Evolutionary conservation across 768 basidiomycete genomes (phyloP).

Genomic region (Russula sp.): DNA sequence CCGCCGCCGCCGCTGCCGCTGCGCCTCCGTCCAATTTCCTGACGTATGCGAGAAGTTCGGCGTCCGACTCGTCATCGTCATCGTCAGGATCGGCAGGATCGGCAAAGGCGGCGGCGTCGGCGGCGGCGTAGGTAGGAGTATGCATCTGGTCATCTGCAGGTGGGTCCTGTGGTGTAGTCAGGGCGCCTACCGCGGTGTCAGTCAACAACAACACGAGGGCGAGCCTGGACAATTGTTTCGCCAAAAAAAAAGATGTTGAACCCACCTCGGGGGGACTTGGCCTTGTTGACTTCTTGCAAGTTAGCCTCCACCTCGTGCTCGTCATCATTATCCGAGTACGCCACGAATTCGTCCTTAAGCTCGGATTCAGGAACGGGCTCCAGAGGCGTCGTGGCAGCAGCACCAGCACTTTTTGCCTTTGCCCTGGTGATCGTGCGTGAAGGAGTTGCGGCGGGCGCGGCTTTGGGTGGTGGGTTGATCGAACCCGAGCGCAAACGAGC

Average conservation of each 20-base stretch:
- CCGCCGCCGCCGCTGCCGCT: not conserved
- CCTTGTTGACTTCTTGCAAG: not conserved
- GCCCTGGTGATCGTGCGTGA: not conserved
- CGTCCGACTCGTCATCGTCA: not conserved
- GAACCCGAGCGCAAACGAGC: not conserved
- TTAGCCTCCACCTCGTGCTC: conserved; percentile 12
- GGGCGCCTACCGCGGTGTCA: no score
- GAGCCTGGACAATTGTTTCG: not conserved
- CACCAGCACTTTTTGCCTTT: not conserved
- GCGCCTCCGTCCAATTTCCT: not conserved
- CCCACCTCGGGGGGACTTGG: not conserved
- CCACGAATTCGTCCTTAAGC: conserved; percentile 3
- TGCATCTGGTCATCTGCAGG: not conserved
- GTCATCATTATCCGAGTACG: conserved; percentile 6
- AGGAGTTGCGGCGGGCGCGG: not conserved
- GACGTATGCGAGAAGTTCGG: not conserved
- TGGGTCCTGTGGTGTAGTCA: not conserved
- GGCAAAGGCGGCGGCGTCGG: not conserved
- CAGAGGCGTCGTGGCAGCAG: not conserved
- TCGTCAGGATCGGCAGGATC: not conserved
- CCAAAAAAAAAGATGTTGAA: not conserved
- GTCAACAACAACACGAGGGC: not conserved
- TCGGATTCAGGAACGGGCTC: not conserved
- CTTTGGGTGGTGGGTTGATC: not conserved
- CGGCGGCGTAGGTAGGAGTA: not conserved